phyloP scores from a whole-genome alignment of 768 basidiomycete species.

The Leccinum uliginosum region DNA sequence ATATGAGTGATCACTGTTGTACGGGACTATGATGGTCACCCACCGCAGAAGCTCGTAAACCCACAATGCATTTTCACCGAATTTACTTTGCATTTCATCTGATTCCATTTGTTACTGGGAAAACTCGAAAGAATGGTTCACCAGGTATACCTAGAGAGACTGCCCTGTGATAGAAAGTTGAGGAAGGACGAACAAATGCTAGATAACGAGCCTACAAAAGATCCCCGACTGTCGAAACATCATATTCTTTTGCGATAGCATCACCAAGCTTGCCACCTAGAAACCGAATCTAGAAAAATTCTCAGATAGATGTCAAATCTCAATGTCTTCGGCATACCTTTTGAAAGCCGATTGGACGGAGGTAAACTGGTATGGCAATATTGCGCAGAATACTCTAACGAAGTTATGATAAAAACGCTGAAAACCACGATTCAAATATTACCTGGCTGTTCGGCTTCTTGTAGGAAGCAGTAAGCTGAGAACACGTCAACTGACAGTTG shows the following conservation, averaged over 20 bases:
- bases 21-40: slow-evolving; percentile 13
- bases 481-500: neutral
- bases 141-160: slow-evolving; percentile 51
- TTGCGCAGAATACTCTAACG: slow-evolving; percentile 79
- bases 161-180: slow-evolving; percentile 33
- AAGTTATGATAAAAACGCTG: neutral
- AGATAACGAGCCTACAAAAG: slow-evolving; percentile 58
- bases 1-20: neutral
- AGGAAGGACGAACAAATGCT: neutral
- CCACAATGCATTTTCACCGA: slow-evolving; percentile 85
- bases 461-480: slow-evolving; percentile 82
- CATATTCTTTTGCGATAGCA: slow-evolving; percentile 82
- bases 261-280: slow-evolving; percentile 93
- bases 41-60: slow-evolving; percentile 88
- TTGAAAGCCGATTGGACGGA: slow-evolving; percentile 82
- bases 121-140: neutral
- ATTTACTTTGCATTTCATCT: slow-evolving; percentile 79
- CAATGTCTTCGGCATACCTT: slow-evolving; percentile 45
- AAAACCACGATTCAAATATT: slow-evolving; percentile 3
- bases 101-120: slow-evolving; percentile 2
- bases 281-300: slow-evolving; percentile 69
- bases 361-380: slow-evolving; percentile 76
- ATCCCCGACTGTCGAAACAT: slow-evolving; percentile 86
- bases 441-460: slow-evolving; percentile 89
- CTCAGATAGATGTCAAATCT: slow-evolving; percentile 2